A percentile compares a stretch with the other conserved stretches of the same genome.
Conservation (phyloP, 345 rosid species). For the Eucalyptus sp. region DNA sequence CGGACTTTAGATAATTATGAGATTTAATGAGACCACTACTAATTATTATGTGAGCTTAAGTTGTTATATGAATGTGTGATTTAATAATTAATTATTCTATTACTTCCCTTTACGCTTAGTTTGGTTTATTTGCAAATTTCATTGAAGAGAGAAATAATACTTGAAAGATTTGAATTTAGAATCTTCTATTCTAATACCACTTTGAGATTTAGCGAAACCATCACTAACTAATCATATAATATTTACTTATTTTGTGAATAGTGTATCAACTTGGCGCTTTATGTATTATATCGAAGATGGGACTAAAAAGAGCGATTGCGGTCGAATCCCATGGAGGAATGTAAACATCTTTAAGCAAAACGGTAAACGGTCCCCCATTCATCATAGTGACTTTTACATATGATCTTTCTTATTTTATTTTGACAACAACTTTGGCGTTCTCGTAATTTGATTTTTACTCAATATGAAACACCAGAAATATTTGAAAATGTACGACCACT, state of each 20-base stretch:
- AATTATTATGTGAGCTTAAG: too few relatives aligned
- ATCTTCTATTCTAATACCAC: too few relatives aligned
- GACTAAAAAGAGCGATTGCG: not conserved
- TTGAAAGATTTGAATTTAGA: too few relatives aligned
- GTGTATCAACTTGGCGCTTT: not conserved
- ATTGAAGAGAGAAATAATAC: not conserved
- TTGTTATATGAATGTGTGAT: too few relatives aligned
- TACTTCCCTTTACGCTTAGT: not conserved
- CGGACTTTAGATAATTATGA: too few relatives aligned
- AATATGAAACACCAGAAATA: not conserved
- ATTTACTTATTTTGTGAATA: too few relatives aligned
- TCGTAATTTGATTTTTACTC: not conserved
- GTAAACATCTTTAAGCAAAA: not conserved
- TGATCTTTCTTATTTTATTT: not conserved
- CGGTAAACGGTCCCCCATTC: not conserved
- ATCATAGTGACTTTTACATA: not conserved
- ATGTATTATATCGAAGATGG: not conserved
- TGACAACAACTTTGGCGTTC: not conserved
- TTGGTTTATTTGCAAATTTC: too few relatives aligned
- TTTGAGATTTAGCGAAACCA: rapidly evolving
- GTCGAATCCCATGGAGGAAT: not conserved
- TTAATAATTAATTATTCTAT: too few relatives aligned
- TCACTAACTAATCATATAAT: too few relatives aligned
- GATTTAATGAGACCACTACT: too few relatives aligned
- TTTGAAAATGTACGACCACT: not conserved